These are phyloP conservation scores for Helotiales sp. DNA, from an alignment of 2,329 filamentous ascomycete genomes.

Conservation along the genomic window DNA sequence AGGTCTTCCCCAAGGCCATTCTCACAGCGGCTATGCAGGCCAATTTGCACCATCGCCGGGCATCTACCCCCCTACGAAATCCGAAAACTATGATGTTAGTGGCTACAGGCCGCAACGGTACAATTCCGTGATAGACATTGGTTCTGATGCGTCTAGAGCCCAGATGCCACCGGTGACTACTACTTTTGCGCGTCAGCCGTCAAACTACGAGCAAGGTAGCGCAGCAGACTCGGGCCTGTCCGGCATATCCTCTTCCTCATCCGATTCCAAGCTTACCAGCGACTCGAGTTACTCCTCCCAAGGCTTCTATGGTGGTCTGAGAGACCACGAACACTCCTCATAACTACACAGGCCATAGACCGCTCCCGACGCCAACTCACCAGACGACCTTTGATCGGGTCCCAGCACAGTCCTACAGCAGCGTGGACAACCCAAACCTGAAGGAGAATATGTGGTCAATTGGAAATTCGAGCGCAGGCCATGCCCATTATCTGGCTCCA, in stretches of 20 bases:
- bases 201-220: slow-evolving; percentile 34
- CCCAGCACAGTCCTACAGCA: slow-evolving; percentile 26
- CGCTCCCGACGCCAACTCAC: slow-evolving; percentile 36
- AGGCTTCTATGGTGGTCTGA: slow-evolving; percentile 30
- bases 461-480: slow-evolving; percentile 38
- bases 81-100: slow-evolving; percentile 34
- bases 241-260: slow-evolving; percentile 33
- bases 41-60: slow-evolving; percentile 33
- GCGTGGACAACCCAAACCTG: slow-evolving; percentile 24
- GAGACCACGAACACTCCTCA: slow-evolving; percentile 32
- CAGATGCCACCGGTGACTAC: slow-evolving; percentile 32
- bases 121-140: slow-evolving; percentile 35
- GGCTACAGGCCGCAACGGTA: slow-evolving; percentile 36
- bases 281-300: slow-evolving; percentile 40
- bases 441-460: slow-evolving; percentile 38
- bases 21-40: slow-evolving; percentile 25
- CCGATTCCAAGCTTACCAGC: slow-evolving; percentile 37
- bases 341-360: slow-evolving; percentile 31
- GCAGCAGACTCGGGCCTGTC: slow-evolving; percentile 37
- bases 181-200: slow-evolving; percentile 34
- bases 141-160: slow-evolving; percentile 26
- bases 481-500: slow-evolving; percentile 38
- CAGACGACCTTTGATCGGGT: slow-evolving; percentile 32
- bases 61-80: slow-evolving; percentile 35
- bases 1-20: slow-evolving; percentile 22